These are phyloP conservation scores for Astrothelium subdiscretum DNA, from an alignment of 495 filamentous ascomycete species.

Conservation along the genomic window DNA sequence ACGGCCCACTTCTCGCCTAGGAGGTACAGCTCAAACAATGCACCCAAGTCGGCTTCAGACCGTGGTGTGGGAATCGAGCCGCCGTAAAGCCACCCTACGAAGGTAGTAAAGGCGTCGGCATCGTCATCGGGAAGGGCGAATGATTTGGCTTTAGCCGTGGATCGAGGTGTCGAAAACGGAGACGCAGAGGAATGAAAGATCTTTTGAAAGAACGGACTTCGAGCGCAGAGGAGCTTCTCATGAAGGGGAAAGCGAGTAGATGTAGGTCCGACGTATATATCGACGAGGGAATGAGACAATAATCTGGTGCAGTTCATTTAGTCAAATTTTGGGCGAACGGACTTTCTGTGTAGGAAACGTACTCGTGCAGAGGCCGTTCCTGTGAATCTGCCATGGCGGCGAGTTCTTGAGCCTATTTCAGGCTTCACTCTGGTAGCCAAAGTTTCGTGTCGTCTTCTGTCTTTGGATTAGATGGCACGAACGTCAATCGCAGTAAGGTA, in stretches of 20 bases:
- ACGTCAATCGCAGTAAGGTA: neutral
- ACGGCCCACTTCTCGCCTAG: conserved; percentile 34
- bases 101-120: conserved; percentile 32
- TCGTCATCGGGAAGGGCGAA: conserved; percentile 38
- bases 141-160: conserved; percentile 13
- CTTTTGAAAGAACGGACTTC: conserved; percentile 36
- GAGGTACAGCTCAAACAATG: conserved; percentile 37
- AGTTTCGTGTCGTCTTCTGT: neutral
- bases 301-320: conserved; percentile 24
- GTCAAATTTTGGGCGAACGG: neutral
- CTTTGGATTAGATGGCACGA: neutral
- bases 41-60: conserved; percentile 32
- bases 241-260: conserved; percentile 37
- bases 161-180: neutral
- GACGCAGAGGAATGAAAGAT: conserved; percentile 30
- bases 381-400: conserved; percentile 7
- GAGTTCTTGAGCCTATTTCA: neutral
- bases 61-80: conserved; percentile 26
- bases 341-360: conserved; percentile 6
- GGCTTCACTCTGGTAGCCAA: neutral
- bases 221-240: conserved; percentile 40
- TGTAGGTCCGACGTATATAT: conserved; percentile 38
- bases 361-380: conserved; percentile 27
- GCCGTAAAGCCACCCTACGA: conserved; percentile 40
- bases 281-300: conserved; percentile 36